Evolutionary conservation across 129 eudicot species (phyloP), one percentile per base, ranked within the genome.

Genomic region (Lactuca sativa): DNA sequence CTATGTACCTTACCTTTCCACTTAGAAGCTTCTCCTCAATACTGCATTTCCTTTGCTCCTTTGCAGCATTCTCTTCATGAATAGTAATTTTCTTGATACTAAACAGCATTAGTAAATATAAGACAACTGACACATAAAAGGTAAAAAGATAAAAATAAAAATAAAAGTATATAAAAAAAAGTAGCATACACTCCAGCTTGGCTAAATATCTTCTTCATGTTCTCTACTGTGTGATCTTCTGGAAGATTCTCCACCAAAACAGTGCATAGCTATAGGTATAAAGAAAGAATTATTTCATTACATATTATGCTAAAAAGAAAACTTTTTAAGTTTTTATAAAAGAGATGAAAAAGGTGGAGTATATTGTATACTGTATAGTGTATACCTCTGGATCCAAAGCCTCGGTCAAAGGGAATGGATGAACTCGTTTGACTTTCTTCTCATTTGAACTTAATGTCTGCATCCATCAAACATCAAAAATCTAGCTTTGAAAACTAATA

Each of bases 201-300:
- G 47, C 88, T 83, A 75, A 85, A 90, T 56, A 90, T 78, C 48
- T 78, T 85, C 71, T 66, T 74, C 69, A 93, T 79, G 77, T 93
- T 93, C 79, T 85, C 89, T 49, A 61, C 59, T 32, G 99, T 81
- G 79, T 90, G 97, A 80, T 93, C 95, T 62, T 83, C 86, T 2
- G 99, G 99, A n/a, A 93, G 80, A 85, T 93, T 93, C 78, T 89
- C 99, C 59, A 93, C 97, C 70, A 93, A 65, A 66, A 93, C 95
- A 40, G 97, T 89, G 84, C 99, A 87, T 40, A 80, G 65, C 97
- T 92, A 65, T 62, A 13, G 57, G 62, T 30, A 10, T 56, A 32
- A 49, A 53, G 62, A 51, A 41, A 59, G 3, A n/a, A 53, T 6
- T n/a, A 25, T 16, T 52, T 68, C n/a, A 76, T 30, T 37, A 67